Evolutionary conservation across 1,284 basidiomycete genomes (phyloP), one percentile per base, ranked within the genome.

Genomic region (Malassezia pachydermatis): DNA sequence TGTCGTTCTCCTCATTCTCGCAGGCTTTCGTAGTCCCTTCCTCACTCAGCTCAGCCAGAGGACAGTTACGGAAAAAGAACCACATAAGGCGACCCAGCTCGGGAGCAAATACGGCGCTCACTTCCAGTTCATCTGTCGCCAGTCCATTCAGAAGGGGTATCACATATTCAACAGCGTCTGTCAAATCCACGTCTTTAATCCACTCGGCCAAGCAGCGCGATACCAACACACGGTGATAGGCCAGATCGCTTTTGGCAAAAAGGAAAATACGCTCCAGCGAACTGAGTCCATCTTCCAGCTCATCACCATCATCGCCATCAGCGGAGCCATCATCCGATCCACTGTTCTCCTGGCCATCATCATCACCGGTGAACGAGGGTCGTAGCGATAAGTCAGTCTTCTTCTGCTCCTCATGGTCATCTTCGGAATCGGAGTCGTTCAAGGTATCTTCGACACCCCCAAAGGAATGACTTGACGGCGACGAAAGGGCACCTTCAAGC

Each of bases 141-240:
- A 96, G 80, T 20, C 81, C 81, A 45, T 81, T 85, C 51, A 98
- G 79, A 16, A 95, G 78, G 1, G 90, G 90, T 11, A 95, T 76
- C 41, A 98, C 86, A 70, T 94, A 98, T 72, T 90, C 86, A 61
- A 89, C 83, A 2, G 88, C 88, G 62, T 96, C 92, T 55, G 80
- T 80, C 2, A 92, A 83, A 23, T 84, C 79, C 42, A 71, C 65
- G 9, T 70, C 69, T 11, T 55, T 51, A 36, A 71, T 68, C 69
- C 69, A 71, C 20, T 70, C 65, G 1, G 63, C 57, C 16, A 71
- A 55, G 27, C 61, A 70, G 13, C 64, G 63, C 27, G 69, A 64
- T 59, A 95, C 90, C 72, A 85, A 88, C 27, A 88, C 80, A 29
- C 55, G 34, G 39, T 52, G 39, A 67, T 87, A 87, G 13, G 81